Evolutionary conservation across 2,329 filamentous ascomycete genomes (phyloP).

Genomic region (Dendryphion nanum): DNA sequence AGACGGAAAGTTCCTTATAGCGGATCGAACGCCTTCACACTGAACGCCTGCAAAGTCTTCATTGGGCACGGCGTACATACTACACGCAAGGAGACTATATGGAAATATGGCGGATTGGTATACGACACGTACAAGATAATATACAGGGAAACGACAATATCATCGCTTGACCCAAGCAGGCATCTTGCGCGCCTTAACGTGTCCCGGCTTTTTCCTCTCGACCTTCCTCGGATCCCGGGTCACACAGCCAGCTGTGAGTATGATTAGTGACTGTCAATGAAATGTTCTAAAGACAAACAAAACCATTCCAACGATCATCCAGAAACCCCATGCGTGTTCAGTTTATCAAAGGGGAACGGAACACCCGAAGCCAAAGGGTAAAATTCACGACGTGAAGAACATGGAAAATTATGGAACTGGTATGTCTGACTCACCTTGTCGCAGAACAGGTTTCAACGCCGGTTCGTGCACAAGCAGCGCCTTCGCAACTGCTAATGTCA

Average conservation of each 20-base stretch:
- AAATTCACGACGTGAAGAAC: constrained; percentile 1
- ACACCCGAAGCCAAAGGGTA: constrained; percentile 1
- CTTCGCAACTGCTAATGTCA: constrained; percentile 86
- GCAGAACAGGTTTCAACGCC: constrained; percentile 78
- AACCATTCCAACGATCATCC: too few relatives aligned
- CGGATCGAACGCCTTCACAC: too few relatives aligned
- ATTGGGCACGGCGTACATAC: too few relatives aligned
- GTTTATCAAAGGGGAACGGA: constrained; percentile 5
- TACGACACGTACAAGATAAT: constrained; percentile 21
- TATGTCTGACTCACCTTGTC: constrained; percentile 92
- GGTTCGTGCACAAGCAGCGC: constrained; percentile 90
- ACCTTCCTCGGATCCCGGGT: constrained; percentile 88
- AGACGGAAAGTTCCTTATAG: too few relatives aligned
- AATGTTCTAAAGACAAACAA: too few relatives aligned
- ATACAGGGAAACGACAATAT: constrained; percentile 24
- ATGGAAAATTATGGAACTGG: constrained; percentile 4
- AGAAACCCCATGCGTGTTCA: too few relatives aligned
- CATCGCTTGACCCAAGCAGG: constrained; percentile 93
- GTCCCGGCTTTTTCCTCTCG: constrained; percentile 97
- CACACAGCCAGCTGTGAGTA: constrained; percentile 76
- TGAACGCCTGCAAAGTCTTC: too few relatives aligned
- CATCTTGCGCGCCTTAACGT: constrained; percentile 96
- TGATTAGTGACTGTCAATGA: constrained; percentile 46
- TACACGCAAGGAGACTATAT: too few relatives aligned
- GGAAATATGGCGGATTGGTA: too few relatives aligned